These are phyloP conservation scores for Solanum pimpinellifolium DNA, from an alignment of 257 asterid genomes.

Conservation along the genomic window DNA sequence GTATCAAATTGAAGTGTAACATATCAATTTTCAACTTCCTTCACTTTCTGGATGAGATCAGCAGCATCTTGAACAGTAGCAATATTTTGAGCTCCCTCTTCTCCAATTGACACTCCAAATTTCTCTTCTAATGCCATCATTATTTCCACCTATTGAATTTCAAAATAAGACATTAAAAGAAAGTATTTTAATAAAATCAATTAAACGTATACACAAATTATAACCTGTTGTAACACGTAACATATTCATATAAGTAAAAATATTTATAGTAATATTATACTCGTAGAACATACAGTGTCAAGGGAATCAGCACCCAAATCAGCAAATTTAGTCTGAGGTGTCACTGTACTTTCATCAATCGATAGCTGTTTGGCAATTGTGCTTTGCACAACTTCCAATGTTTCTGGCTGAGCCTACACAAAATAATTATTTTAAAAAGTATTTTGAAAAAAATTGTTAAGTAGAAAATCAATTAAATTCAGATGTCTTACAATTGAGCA, in stretches of 20 bases:
- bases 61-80: constrained; percentile 62
- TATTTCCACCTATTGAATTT: constrained; percentile 25
- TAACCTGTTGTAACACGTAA: neutral
- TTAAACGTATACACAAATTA: neutral
- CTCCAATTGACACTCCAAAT: constrained; percentile 44
- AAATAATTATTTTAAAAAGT: neutral
- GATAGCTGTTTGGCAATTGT: constrained; percentile 41
- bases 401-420: constrained; percentile 25
- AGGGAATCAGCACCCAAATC: constrained; percentile 54
- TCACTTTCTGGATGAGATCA: constrained; percentile 44
- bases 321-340: constrained; percentile 28
- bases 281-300: constrained; percentile 25
- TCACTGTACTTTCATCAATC: constrained; percentile 26
- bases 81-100: constrained; percentile 38
- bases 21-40: constrained; percentile 4
- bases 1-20: neutral
- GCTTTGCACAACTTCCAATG: constrained; percentile 28
- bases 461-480: neutral
- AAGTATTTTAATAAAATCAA: neutral
- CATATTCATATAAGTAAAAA: neutral
- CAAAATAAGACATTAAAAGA: too few species aligned
- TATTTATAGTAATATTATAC: neutral
- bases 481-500: neutral
- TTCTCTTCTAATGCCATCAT: constrained; percentile 52
- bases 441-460: neutral